Evolutionary conservation across 2,329 filamentous ascomycete genomes (phyloP).

Genomic region (Mycogone perniciosa): DNA sequence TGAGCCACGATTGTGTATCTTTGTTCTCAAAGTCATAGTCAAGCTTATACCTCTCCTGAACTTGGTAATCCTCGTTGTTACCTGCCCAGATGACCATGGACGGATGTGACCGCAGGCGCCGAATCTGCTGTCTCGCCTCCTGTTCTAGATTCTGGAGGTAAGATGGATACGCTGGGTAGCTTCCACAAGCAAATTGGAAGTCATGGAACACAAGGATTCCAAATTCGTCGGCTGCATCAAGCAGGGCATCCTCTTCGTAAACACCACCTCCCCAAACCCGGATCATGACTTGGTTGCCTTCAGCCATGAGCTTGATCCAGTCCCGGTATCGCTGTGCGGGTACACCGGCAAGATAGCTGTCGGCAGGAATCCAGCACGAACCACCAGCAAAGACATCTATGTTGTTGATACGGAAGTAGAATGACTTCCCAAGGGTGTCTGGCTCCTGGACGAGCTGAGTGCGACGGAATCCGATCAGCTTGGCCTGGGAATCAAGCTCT

Average conservation of each 20-base stretch:
- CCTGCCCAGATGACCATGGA: slow-evolving; percentile 72
- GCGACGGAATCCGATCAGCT: slow-evolving; percentile 59
- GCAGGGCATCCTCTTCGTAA: slow-evolving; percentile 58
- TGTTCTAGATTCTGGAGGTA: slow-evolving; percentile 51
- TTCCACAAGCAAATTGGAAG: slow-evolving; percentile 64
- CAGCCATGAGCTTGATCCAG: slow-evolving; percentile 49
- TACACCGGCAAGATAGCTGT: slow-evolving; percentile 67
- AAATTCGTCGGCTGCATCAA: slow-evolving; percentile 61
- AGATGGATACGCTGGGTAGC: slow-evolving; percentile 56
- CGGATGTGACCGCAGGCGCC: slow-evolving; percentile 51
- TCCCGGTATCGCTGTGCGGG: slow-evolving; percentile 48
- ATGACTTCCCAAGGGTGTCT: slow-evolving; percentile 59
- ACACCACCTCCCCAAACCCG: slow-evolving; percentile 26
- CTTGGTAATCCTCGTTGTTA: slow-evolving; percentile 78
- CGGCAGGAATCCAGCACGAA: slow-evolving; percentile 73
- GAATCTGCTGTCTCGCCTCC: slow-evolving; percentile 58
- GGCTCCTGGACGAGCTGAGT: slow-evolving; percentile 49
- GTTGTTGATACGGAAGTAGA: slow-evolving; percentile 69
- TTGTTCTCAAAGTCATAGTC: slow-evolving; percentile 69
- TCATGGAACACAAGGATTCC: slow-evolving; percentile 68
- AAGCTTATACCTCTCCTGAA: slow-evolving; percentile 61
- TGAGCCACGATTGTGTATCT: slow-evolving; percentile 67
- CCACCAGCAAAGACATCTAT: slow-evolving; percentile 68
- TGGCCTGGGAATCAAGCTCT: slow-evolving; percentile 22
- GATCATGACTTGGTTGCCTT: slow-evolving; percentile 39